A percentile compares a stretch with the other conserved stretches of the same genome.
phyloP scores from a whole-genome alignment of 148 eudicot genomes.

The Camellia granthamiana region DNA sequence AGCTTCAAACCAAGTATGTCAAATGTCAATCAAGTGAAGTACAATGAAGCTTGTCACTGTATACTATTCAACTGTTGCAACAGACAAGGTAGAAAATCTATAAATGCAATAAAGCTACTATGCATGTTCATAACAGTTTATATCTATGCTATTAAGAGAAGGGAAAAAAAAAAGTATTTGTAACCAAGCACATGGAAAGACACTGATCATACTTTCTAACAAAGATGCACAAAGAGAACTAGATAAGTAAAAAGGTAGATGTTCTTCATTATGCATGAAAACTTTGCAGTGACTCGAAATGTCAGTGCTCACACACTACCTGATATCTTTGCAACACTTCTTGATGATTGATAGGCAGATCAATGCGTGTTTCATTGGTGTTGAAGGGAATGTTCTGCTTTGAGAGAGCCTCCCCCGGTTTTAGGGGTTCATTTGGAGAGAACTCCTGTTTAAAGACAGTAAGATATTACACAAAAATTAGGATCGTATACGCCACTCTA shows the following conservation, averaged over 20 bases:
- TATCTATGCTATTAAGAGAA: too few species aligned
- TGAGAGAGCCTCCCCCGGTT: slow-evolving; percentile 73
- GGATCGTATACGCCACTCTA: slow-evolving; percentile 1
- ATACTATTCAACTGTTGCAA: too few species aligned
- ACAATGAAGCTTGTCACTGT: neutral
- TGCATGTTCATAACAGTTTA: too few species aligned
- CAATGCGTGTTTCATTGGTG: slow-evolving; percentile 40
- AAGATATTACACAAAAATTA: neutral
- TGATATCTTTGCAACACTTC: slow-evolving; percentile 84
- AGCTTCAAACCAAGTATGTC: neutral
- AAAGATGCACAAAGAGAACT: too few species aligned
- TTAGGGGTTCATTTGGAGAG: slow-evolving; percentile 80
- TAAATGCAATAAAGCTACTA: too few species aligned
- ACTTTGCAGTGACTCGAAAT: neutral
- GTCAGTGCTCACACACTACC: slow-evolving; percentile 37
- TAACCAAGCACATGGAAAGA: too few species aligned
- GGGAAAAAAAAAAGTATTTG: too few species aligned
- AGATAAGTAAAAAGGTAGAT: too few species aligned
- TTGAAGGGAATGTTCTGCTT: slow-evolving; percentile 74
- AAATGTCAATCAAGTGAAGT: neutral
- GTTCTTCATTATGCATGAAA: too few species aligned
- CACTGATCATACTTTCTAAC: too few species aligned
- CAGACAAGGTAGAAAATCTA: too few species aligned
- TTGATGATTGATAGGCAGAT: slow-evolving; percentile 58
- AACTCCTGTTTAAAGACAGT: slow-evolving; percentile 50